These are phyloP conservation scores for Chalara sp. DNA, from an alignment of 2,329 filamentous ascomycete genomes.

Conservation along the genomic window DNA sequence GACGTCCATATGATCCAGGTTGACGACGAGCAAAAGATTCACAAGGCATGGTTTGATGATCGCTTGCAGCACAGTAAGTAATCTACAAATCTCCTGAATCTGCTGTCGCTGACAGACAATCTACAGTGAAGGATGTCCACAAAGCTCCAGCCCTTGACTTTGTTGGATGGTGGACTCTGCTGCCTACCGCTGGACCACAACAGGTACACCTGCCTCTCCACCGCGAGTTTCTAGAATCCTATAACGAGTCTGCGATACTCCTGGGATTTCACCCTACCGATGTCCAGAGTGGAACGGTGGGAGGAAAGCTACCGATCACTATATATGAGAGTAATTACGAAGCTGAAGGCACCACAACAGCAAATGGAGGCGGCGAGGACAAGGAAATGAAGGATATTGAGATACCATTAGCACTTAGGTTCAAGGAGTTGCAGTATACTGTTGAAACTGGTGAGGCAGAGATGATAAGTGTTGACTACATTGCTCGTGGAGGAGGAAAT, in stretches of 20 bases:
- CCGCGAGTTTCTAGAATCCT: conserved; percentile 63
- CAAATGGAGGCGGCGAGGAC: conserved; percentile 46
- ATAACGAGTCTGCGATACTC: conserved; percentile 80
- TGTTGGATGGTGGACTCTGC: conserved; percentile 86
- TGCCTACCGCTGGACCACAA: conserved; percentile 66
- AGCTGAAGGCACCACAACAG: conserved; percentile 47
- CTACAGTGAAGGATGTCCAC: conserved; percentile 77
- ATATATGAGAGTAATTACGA: conserved; percentile 84
- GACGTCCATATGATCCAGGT: conserved; percentile 56
- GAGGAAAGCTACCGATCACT: conserved; percentile 79
- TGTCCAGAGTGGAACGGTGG: conserved; percentile 47
- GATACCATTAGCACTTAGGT: conserved; percentile 55
- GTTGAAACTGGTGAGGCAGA: conserved; percentile 94
- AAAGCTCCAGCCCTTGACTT: conserved; percentile 76
- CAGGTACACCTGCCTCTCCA: conserved; percentile 65
- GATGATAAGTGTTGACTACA: conserved; percentile 95
- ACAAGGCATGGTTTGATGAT: conserved; percentile 65
- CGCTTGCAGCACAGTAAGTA: conserved; percentile 78
- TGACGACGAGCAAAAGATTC: conserved; percentile 54
- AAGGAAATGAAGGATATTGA: conserved; percentile 66
- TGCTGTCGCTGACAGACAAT: not conserved
- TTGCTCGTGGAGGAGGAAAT: conserved; percentile 77
- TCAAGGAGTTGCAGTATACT: conserved; percentile 76
- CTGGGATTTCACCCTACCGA: conserved; percentile 76
- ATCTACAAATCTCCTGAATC: not conserved